phyloP scores from a whole-genome alignment of 345 rosid genomes.

The Anacardium occidentale region DNA sequence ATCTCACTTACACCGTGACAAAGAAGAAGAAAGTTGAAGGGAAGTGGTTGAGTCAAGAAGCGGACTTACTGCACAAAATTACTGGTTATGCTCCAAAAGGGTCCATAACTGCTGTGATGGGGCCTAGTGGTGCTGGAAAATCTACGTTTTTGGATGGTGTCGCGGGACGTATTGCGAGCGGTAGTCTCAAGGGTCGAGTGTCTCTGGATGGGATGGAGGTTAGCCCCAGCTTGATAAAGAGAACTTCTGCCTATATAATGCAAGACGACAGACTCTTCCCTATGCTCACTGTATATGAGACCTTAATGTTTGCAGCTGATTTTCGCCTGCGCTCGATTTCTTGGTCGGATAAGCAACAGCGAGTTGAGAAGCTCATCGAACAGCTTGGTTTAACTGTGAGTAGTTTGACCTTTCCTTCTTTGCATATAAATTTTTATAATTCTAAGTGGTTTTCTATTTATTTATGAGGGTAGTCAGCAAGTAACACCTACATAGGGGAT shows the following conservation, averaged over 20 bases:
- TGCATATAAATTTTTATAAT: neutral
- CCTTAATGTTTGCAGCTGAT: slow-evolving; percentile 68
- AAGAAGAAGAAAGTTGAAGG: slow-evolving; percentile 45
- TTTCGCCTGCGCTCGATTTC: slow-evolving; percentile 52
- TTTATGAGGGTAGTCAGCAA: slow-evolving; percentile 31
- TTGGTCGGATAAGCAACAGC: slow-evolving; percentile 39
- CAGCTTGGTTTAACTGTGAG: slow-evolving; percentile 50
- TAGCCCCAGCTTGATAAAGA: slow-evolving; percentile 55
- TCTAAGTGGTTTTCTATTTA: neutral
- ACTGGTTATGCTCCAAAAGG: slow-evolving; percentile 70
- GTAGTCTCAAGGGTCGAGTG: slow-evolving; percentile 58
- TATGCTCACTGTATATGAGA: slow-evolving; percentile 69
- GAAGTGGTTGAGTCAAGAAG: slow-evolving; percentile 44
- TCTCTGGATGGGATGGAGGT: slow-evolving; percentile 45
- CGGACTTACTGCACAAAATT: slow-evolving; percentile 49
- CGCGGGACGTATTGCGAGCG: slow-evolving; percentile 59
- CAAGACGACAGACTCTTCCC: slow-evolving; percentile 69
- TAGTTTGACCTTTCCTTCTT: neutral
- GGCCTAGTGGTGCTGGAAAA: slow-evolving; percentile 74
- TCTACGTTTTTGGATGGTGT: slow-evolving; percentile 63
- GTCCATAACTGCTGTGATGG: slow-evolving; percentile 68
- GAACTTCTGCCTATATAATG: slow-evolving; percentile 71
- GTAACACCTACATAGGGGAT: slow-evolving; percentile 49
- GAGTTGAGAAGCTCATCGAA: slow-evolving; percentile 51
- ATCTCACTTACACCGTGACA: slow-evolving; percentile 53